Base-by-base conservation (phyloP, 768 basidiomycete species). In the Panellus pusillus region DNA sequence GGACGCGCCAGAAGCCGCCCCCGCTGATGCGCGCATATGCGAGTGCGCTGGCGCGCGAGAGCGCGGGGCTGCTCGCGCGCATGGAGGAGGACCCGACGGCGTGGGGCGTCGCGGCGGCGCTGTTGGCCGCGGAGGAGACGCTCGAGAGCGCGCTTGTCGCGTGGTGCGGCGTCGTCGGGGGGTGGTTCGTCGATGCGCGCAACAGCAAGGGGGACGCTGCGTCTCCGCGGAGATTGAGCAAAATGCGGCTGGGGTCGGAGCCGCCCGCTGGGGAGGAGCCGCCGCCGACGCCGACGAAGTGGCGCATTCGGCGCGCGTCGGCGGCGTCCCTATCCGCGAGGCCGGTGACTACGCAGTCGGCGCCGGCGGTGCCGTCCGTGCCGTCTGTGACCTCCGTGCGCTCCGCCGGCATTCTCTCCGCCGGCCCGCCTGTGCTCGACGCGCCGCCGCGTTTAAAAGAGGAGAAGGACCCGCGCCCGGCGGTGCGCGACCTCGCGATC, bases 401-500 rank as follows among this genome's bases (percentile, higher is more conserved):
- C 27, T 17, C 29, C 15, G 28, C 52, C n/a, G n/a, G n/a, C n/a
- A n/a, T n/a, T n/a, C 44, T 57, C 14, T 46, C 51, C 2, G 13
- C 44, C 14, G 43, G 28, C 6, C 17, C 50, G 17, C 37, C 48
- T 6, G 50, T 44, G 9, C 20, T 44, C 7, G 39, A 35, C n/a
- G 14, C 44, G 18, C 5, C 29, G 13, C 38, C 37, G 5, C n/a
- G n/a, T n/a, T n/a, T 29, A 6, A 13, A 32, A 32, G 31, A 32
- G 36, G 9, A 43, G 50, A 9, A 45, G 35, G 41, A 55, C 18
- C 13, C 41, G 18, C 49, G 47, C 37, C 69, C 67, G 2, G 53
- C 65, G 31, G 74, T 84, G n/a, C 71, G 83, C 46, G 86, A 87
- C 57, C 68, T 87, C 9, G 86, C 83, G 2, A 87, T 87, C 57